phyloP scores from a whole-genome alignment of 495 filamentous ascomycete species.

The Tuber calosporum region DNA sequence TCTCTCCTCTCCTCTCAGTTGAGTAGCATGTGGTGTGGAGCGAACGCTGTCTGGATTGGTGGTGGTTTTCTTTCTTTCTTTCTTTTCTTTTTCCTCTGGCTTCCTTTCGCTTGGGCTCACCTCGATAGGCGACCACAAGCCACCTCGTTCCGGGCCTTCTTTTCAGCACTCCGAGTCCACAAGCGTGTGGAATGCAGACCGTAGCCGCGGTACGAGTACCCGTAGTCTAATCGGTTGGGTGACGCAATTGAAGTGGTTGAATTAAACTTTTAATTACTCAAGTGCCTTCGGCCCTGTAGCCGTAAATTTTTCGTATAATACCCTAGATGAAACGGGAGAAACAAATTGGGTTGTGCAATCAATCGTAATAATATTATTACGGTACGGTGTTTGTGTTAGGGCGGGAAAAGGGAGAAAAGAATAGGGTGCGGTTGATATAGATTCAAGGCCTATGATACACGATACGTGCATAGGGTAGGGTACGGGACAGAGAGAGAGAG shows the following conservation, averaged over 20 bases:
- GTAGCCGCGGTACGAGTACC: not conserved
- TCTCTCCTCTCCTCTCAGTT: no score
- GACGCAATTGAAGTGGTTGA: not conserved
- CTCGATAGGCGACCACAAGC: conserved; percentile 16
- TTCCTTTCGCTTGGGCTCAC: conserved; percentile 33
- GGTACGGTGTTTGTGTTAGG: not conserved
- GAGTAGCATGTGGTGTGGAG: not conserved
- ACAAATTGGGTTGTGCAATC: not conserved
- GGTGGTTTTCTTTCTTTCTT: conserved; percentile 20
- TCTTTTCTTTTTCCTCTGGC: conserved; percentile 35
- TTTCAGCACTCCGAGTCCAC: not conserved
- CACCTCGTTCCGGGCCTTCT: not conserved
- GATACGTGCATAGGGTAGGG: no score
- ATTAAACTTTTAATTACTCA: not conserved
- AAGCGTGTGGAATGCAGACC: not conserved
- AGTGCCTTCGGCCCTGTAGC: not conserved
- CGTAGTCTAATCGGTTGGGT: conserved; percentile 1
- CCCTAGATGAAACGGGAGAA: not conserved
- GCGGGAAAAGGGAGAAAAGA: not conserved
- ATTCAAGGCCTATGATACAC: no score
- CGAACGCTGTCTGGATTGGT: conserved; percentile 8
- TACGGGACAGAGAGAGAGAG: not conserved
- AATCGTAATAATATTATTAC: no score
- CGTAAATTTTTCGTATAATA: not conserved
- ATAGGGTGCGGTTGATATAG: no score